Base-by-base conservation (phyloP, 2,329 filamentous ascomycete species). In the Salinomyces thailandicus region DNA sequence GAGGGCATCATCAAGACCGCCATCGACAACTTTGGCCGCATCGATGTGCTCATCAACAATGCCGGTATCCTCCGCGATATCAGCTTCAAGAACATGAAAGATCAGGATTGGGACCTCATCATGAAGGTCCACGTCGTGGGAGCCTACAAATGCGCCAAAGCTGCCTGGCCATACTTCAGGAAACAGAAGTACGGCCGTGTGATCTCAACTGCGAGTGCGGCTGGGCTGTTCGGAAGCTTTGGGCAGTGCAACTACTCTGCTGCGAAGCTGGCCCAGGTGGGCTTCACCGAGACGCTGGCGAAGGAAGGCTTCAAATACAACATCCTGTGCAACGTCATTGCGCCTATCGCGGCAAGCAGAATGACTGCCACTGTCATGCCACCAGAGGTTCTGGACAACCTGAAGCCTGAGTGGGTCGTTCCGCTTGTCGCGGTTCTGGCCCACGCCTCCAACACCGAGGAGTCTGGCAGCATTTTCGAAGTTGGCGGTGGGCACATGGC, bases 261-360 rank as follows among this genome's bases (percentile, higher is more conserved):
- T 43, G 91, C 91, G 57, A 98, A 96, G 71, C 73, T 96, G 47
- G 83, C 84, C 47, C 79, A 93, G 68, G 86, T 98, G 44, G 91
- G 89, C 50, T 96, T 96, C 69, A 95, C 87, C 26, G 89, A 98
- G 72, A 95, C 91, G 3, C 73, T 98, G 45, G 91, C 91, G 42
- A 96, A 96, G 72, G 91, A 98, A 69, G 91, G 91, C 49, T 71
- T 76, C 59, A 96, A 96, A 68, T 98, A 98, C 71, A 96, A 96
- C 73, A 96, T 98, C 51, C 67, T 94, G 53, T 77, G 73, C 69
- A 98, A 98, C 63, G 85, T 85, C 53, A 93, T 98, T 66, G 86
- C 91, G 13, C 91, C 91, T 36, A 87, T 95, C 56, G 89, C 89
- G 50, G 91, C 87, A 43, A 91, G 83, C 66, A 79, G 89, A 60